Evolutionary conservation across 1,284 basidiomycete genomes (phyloP).

Genomic region (Pseudozyma pruni): DNA sequence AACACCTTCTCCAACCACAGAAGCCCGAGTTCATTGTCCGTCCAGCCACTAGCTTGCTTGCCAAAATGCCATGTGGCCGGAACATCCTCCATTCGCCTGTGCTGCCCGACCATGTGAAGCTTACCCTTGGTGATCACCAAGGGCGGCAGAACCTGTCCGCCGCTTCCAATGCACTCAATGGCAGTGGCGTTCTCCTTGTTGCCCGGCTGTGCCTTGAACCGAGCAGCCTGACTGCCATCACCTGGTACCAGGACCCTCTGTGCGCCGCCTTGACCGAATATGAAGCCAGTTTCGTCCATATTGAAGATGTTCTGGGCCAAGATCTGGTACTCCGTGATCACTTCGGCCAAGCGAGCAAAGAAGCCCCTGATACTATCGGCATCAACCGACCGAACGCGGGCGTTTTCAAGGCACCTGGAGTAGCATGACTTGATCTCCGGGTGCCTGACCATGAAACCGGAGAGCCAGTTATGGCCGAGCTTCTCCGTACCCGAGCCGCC

Average conservation of each 20-base stretch:
- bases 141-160: not conserved
- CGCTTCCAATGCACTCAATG: constrained; percentile 9
- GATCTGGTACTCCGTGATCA: too few relatives aligned
- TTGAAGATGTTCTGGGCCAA: too few relatives aligned
- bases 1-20: constrained; percentile 2
- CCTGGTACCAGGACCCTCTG: constrained; percentile 1
- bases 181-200: constrained; percentile 2
- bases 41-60: constrained; percentile 1
- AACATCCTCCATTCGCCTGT: not conserved
- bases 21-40: not conserved
- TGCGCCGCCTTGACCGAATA: not conserved
- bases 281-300: too few relatives aligned
- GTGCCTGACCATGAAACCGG: too few relatives aligned
- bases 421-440: too few relatives aligned
- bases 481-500: too few relatives aligned
- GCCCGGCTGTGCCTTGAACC: constrained; percentile 4
- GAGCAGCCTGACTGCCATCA: not conserved
- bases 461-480: too few relatives aligned
- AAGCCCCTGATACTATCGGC: too few relatives aligned
- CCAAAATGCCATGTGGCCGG: constrained; percentile 3
- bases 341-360: too few relatives aligned
- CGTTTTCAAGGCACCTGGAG: too few relatives aligned
- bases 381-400: too few relatives aligned
- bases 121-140: constrained; percentile 1
- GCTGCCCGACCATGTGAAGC: not conserved